These are phyloP conservation scores for Sporisorium sorghi DNA, from an alignment of 1,284 basidiomycete species.

Conservation along the genomic window DNA sequence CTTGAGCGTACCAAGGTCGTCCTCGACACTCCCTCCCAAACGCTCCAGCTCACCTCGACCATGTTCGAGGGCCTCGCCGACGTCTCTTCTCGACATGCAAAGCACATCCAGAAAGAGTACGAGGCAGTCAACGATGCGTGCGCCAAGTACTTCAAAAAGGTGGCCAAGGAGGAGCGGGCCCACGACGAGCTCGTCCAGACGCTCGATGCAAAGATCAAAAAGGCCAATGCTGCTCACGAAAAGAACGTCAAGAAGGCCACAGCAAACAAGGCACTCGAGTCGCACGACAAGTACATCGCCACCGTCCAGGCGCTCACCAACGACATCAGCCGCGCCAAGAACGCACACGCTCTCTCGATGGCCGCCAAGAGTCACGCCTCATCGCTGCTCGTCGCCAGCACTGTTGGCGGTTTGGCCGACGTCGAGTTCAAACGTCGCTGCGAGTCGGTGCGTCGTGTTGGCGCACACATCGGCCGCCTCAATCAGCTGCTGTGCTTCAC, in stretches of 20 bases:
- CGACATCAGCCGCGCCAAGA: conserved; percentile 61
- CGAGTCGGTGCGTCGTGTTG: conserved; percentile 59
- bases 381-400: conserved; percentile 52
- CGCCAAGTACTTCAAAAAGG: conserved; percentile 66
- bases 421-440: conserved; percentile 62
- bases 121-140: conserved; percentile 65
- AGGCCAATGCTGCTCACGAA: conserved; percentile 64
- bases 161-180: conserved; percentile 66
- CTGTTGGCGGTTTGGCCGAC: conserved; percentile 63
- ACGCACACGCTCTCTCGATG: conserved; percentile 52
- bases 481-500: conserved; percentile 62
- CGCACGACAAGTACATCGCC: conserved; percentile 66
- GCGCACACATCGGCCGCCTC: conserved; percentile 56
- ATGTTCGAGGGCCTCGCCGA: conserved; percentile 63
- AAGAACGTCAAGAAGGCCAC: conserved; percentile 60
- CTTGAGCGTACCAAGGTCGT: conserved; percentile 59
- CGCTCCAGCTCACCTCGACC: conserved; percentile 51
- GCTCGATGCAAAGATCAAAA: conserved; percentile 67
- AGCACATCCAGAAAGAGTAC: conserved; percentile 65
- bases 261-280: conserved; percentile 52
- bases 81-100: conserved; percentile 58
- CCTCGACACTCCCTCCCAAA: conserved; percentile 55
- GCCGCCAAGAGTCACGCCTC: conserved; percentile 56
- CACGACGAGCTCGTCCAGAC: conserved; percentile 63
- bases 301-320: conserved; percentile 56